Evolutionary conservation across 2,329 filamentous ascomycete species (phyloP).

Genomic region (Trichophyton verrucosum): DNA sequence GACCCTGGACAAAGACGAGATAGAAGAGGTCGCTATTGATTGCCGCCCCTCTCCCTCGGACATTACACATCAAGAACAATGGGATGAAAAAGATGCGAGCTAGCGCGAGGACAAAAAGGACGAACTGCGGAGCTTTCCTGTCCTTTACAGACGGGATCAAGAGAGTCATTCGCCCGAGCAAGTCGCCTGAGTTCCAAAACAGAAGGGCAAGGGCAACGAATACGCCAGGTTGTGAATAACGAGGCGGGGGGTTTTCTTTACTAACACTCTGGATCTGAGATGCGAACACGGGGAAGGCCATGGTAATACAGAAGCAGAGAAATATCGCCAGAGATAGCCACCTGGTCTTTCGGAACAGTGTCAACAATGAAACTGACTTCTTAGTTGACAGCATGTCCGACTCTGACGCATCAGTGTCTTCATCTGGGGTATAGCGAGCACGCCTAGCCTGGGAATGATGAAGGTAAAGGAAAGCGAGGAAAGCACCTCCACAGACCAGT

Average conservation of each 20-base stretch:
- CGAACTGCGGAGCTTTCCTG: conserved; percentile 49
- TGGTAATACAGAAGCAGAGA: conserved; percentile 69
- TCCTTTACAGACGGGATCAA: conserved; percentile 41
- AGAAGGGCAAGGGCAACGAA: conserved; percentile 89
- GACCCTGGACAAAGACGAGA: conserved; percentile 64
- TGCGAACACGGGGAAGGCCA: conserved; percentile 94
- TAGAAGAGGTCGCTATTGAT: conserved; percentile 81
- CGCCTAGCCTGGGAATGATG: conserved; percentile 39
- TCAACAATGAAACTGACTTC: conserved; percentile 46
- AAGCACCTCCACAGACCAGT: conserved; percentile 54
- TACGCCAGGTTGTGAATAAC: conserved; percentile 55
- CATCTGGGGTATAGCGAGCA: conserved; percentile 10
- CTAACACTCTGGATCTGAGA: conserved; percentile 47
- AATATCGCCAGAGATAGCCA: conserved; percentile 69
- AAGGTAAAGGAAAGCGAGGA: conserved; percentile 65
- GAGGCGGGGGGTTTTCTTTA: conserved; percentile 34
- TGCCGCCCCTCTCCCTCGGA: conserved; percentile 60
- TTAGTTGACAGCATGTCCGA: conserved; percentile 16
- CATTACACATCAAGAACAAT: conserved; percentile 80
- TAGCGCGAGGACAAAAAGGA: conserved; percentile 56
- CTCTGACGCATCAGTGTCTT: conserved; percentile 24
- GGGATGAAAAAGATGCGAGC: conserved; percentile 61
- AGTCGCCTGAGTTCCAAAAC: conserved; percentile 84
- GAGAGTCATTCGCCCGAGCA: conserved; percentile 61
- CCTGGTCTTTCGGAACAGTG: conserved; percentile 63